phyloP scores from a whole-genome alignment of 2,329 filamentous ascomycete genomes.

The Graphilbum fragrans region DNA sequence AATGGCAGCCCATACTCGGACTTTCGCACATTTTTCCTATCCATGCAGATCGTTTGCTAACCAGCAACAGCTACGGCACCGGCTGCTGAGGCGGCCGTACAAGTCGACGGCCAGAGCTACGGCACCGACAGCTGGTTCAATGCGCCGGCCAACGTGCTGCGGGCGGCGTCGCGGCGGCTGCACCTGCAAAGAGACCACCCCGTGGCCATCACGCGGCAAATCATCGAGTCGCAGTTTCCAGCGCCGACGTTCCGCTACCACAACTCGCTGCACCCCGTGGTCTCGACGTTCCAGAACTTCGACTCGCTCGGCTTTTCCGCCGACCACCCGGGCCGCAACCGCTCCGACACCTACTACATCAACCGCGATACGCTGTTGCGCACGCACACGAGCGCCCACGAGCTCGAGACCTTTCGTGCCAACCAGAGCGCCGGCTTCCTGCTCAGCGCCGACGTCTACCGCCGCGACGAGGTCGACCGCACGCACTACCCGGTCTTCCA shows the following conservation, averaged over 20 bases:
- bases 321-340: slow-evolving; percentile 77
- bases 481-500: slow-evolving; percentile 97
- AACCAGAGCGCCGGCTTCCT: slow-evolving; percentile 67
- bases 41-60: too few species aligned
- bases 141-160: slow-evolving; percentile 60
- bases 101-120: slow-evolving; percentile 53
- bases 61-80: too few species aligned
- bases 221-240: slow-evolving; percentile 86
- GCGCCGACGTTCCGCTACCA: slow-evolving; percentile 60
- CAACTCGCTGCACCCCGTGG: slow-evolving; percentile 70
- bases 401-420: slow-evolving; percentile 66
- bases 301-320: slow-evolving; percentile 86
- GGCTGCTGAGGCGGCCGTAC: slow-evolving; percentile 21
- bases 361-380: slow-evolving; percentile 73
- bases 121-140: slow-evolving; percentile 76
- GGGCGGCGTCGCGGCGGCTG: slow-evolving; percentile 63
- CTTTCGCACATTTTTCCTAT: too few species aligned
- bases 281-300: slow-evolving; percentile 80
- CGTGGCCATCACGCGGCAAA: slow-evolving; percentile 75
- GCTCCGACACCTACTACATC: slow-evolving; percentile 92
- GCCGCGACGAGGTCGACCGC: slow-evolving; percentile 85
- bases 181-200: slow-evolving; percentile 89
- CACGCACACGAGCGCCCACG: slow-evolving; percentile 91
- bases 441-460: slow-evolving; percentile 88
- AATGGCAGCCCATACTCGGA: too few species aligned